phyloP scores from a whole-genome alignment of 305 asterid genomes.

The Fraxinus nigra region DNA sequence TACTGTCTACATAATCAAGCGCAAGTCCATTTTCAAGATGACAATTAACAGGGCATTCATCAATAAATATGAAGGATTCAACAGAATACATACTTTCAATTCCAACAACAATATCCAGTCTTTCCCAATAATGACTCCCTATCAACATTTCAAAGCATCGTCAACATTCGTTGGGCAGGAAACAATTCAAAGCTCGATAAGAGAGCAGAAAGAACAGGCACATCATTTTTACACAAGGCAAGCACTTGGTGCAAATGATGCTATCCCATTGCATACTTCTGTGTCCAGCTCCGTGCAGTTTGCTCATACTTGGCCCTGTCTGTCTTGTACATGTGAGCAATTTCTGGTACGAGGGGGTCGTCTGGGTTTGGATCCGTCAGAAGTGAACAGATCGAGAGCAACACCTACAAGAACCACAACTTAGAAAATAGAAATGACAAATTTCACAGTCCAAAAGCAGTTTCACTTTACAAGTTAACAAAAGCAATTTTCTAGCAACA shows the following conservation, averaged over 20 bases:
- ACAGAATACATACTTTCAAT: neutral
- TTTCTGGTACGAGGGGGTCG: constrained; percentile 69
- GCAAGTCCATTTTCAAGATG: neutral
- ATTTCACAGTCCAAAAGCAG: neutral
- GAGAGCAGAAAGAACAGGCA: neutral
- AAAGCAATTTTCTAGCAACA: neutral
- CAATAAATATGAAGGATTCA: neutral
- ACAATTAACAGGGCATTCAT: neutral
- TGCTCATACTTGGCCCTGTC: constrained; percentile 67
- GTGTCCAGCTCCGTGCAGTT: constrained; percentile 81
- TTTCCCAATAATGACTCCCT: neutral
- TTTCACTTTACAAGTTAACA: neutral
- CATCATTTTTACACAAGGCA: neutral
- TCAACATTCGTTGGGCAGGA: neutral
- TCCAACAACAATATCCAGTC: neutral
- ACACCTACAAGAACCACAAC: constrained; percentile 38
- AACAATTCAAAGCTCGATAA: neutral
- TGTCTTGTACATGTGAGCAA: constrained; percentile 76
- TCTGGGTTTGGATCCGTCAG: constrained; percentile 74
- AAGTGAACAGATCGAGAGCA: constrained; percentile 66
- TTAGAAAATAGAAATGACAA: neutral
- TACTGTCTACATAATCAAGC: neutral
- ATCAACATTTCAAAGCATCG: neutral
- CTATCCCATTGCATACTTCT: constrained; percentile 76
- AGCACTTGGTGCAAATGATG: neutral